phyloP scores from a whole-genome alignment of 2,329 filamentous ascomycete genomes.

The Colletotrichum orbiculare region DNA sequence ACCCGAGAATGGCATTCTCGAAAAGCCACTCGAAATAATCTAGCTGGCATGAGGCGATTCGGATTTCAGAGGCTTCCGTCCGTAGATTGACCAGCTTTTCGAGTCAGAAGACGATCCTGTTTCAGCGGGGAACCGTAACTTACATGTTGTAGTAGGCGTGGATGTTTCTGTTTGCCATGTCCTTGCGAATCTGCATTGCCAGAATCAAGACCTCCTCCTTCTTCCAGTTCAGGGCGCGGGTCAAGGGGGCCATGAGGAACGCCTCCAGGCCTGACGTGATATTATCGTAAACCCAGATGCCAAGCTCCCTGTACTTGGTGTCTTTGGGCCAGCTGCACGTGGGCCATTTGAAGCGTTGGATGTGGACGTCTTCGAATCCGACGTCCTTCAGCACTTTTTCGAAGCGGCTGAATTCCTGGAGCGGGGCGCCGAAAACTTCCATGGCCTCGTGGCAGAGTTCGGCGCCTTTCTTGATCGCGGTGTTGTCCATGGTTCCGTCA shows the following conservation, averaged over 20 bases:
- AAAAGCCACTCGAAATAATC: no score
- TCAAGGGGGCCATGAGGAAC: slow-evolving; percentile 50
- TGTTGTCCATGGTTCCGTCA: not conserved
- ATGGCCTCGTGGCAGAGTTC: not conserved
- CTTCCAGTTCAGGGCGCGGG: slow-evolving; percentile 42
- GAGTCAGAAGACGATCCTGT: not conserved
- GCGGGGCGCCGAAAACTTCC: not conserved
- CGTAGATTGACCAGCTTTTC: not conserved
- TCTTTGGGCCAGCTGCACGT: slow-evolving; percentile 46
- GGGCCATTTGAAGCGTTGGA: slow-evolving; percentile 42
- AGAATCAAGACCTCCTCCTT: not conserved
- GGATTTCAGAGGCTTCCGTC: not conserved
- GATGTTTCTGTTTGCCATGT: not conserved
- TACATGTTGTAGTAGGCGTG: not conserved
- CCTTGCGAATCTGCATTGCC: not conserved
- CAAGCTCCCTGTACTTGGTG: slow-evolving; percentile 43
- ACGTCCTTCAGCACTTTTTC: slow-evolving; percentile 75
- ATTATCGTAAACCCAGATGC: slow-evolving; percentile 24
- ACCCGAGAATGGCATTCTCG: no score
- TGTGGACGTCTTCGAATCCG: slow-evolving; percentile 2
- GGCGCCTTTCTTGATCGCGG: not conserved
- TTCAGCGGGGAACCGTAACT: not conserved
- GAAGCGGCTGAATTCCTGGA: slow-evolving; percentile 39
- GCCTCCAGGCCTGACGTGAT: slow-evolving; percentile 39
- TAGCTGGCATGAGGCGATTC: not conserved